These are phyloP conservation scores for Xylaria arbuscula DNA, from an alignment of 2,329 filamentous ascomycete species.

Conservation along the genomic window DNA sequence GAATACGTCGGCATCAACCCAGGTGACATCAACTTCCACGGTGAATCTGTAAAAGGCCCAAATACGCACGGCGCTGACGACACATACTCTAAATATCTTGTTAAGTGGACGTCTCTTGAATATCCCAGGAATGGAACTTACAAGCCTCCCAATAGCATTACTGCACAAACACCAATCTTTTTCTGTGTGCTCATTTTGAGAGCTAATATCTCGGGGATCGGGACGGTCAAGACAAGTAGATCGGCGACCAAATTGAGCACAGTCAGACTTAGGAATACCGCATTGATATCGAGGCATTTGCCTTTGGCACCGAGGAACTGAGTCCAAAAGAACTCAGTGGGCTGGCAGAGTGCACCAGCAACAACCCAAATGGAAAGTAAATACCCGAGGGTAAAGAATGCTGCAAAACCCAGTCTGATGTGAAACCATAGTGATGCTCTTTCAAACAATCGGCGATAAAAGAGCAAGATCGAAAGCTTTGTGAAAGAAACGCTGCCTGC, in stretches of 20 bases:
- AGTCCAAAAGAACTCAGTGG: slow-evolving; percentile 44
- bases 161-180: slow-evolving; percentile 47
- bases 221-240: slow-evolving; percentile 48
- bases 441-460: slow-evolving; percentile 50
- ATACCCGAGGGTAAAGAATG: slow-evolving; percentile 45
- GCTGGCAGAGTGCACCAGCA: slow-evolving; percentile 42
- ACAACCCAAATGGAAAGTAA: slow-evolving; percentile 43
- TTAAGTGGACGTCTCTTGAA: neutral
- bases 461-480: slow-evolving; percentile 49
- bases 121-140: slow-evolving; percentile 34
- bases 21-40: slow-evolving; percentile 44
- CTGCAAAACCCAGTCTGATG: slow-evolving; percentile 40
- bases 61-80: slow-evolving; percentile 48
- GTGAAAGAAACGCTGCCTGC: slow-evolving; percentile 48
- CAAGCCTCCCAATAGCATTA: slow-evolving; percentile 50
- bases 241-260: slow-evolving; percentile 49
- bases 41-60: slow-evolving; percentile 44
- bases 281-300: slow-evolving; percentile 45
- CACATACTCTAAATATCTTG: slow-evolving; percentile 43
- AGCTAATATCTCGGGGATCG: slow-evolving; percentile 47
- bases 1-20: slow-evolving; percentile 48
- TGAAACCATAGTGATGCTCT: slow-evolving; percentile 44
- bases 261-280: slow-evolving; percentile 46
- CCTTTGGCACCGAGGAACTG: slow-evolving; percentile 42
- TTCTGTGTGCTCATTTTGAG: slow-evolving; percentile 48